Evolutionary conservation across 2,329 filamentous ascomycete genomes (phyloP).

Genomic region (Metarhizium album): DNA sequence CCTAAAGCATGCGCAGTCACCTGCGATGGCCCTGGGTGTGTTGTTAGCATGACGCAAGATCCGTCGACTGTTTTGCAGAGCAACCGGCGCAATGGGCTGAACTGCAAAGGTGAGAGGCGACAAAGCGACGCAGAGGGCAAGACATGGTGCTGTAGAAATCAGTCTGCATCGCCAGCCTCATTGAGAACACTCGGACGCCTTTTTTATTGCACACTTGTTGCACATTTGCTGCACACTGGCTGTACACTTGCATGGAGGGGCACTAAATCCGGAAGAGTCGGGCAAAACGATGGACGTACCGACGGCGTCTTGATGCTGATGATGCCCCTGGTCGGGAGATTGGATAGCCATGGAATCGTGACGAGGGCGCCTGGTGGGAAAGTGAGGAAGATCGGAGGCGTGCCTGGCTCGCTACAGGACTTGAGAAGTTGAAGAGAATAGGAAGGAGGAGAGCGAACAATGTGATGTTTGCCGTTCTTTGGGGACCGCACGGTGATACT

Average conservation of each 20-base stretch:
- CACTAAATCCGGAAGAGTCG: slow-evolving; percentile 7
- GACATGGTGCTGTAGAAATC: not conserved
- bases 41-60: not conserved
- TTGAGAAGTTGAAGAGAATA: not conserved
- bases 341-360: slow-evolving; percentile 8
- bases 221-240: no score
- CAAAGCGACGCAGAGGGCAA: not conserved
- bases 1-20: slow-evolving; percentile 2
- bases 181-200: no score
- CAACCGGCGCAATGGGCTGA: not conserved
- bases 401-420: not conserved
- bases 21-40: not conserved
- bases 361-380: not conserved
- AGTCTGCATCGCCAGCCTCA: no score
- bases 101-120: not conserved
- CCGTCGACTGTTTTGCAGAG: not conserved
- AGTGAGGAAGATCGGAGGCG: slow-evolving; percentile 1
- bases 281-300: slow-evolving; percentile 8
- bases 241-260: not conserved
- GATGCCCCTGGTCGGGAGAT: slow-evolving; percentile 6
- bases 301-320: slow-evolving; percentile 7
- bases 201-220: no score
- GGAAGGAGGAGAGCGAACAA: not conserved
- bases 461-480: not conserved
- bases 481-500: slow-evolving; percentile 1